A percentile compares a stretch with the other conserved stretches of the same genome.
These are phyloP conservation scores for Magnaporthiopsis incrustans DNA, from an alignment of 2,329 filamentous ascomycete genomes.

Conservation along the genomic window DNA sequence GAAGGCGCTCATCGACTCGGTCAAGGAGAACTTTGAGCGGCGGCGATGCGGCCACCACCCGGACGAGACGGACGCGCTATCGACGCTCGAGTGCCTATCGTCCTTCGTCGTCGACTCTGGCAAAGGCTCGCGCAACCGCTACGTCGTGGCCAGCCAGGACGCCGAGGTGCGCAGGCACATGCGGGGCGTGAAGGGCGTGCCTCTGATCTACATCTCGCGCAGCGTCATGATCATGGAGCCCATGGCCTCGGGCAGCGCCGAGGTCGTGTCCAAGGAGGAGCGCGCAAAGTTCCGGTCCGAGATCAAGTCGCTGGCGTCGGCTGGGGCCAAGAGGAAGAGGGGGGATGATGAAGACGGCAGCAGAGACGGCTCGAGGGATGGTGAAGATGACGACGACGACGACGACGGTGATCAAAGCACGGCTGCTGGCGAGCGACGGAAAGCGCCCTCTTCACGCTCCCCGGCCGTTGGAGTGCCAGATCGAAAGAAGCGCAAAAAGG, in stretches of 20 bases:
- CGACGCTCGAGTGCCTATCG: slow-evolving; percentile 60
- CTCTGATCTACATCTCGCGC: slow-evolving; percentile 60
- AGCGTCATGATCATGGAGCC: slow-evolving; percentile 69
- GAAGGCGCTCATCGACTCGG: slow-evolving; percentile 57
- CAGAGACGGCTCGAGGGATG: slow-evolving; percentile 23
- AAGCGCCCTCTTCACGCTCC: not conserved
- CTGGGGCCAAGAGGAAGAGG: slow-evolving; percentile 41
- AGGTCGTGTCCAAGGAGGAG: slow-evolving; percentile 60
- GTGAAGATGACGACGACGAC: slow-evolving; percentile 33
- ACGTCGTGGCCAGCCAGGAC: slow-evolving; percentile 70
- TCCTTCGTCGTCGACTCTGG: slow-evolving; percentile 69
- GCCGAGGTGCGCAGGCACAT: slow-evolving; percentile 53
- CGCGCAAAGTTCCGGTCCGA: slow-evolving; percentile 66
- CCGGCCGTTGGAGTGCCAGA: not conserved
- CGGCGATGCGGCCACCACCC: slow-evolving; percentile 72
- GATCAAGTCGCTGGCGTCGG: slow-evolving; percentile 38
- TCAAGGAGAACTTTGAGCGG: slow-evolving; percentile 61
- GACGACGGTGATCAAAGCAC: slow-evolving; percentile 21
- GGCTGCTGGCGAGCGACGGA: not conserved
- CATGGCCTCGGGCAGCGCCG: slow-evolving; percentile 57
- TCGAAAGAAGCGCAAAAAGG: slow-evolving; percentile 25
- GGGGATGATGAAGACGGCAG: slow-evolving; percentile 28
- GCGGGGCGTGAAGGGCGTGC: slow-evolving; percentile 62
- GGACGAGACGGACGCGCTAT: slow-evolving; percentile 61
- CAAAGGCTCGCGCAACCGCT: slow-evolving; percentile 64